phyloP scores from a whole-genome alignment of 2,329 filamentous ascomycete genomes.

The Lachnellula subtilissima region DNA sequence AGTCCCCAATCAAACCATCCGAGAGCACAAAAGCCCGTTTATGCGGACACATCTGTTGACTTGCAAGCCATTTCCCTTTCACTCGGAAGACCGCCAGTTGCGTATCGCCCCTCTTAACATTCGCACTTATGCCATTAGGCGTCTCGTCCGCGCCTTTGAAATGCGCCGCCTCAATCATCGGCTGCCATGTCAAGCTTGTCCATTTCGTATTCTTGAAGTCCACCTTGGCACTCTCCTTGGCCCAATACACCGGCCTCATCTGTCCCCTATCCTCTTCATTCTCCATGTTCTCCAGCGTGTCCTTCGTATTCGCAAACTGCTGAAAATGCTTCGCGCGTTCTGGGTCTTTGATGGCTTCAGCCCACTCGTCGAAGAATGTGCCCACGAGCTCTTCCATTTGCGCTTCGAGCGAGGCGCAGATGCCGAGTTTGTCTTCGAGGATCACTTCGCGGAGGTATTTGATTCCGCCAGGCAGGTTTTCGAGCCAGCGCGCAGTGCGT shows the following conservation, averaged over 20 bases:
- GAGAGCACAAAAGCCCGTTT: slow-evolving; percentile 86
- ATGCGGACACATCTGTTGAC: slow-evolving; percentile 93
- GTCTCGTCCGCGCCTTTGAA: slow-evolving; percentile 60
- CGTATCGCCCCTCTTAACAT: slow-evolving; percentile 81
- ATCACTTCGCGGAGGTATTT: slow-evolving; percentile 78
- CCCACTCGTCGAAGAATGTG: slow-evolving; percentile 89
- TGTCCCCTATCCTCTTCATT: slow-evolving; percentile 68
- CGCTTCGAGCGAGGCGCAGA: slow-evolving; percentile 75
- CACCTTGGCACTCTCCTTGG: slow-evolving; percentile 58
- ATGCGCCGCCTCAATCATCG: slow-evolving; percentile 64
- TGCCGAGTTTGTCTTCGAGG: slow-evolving; percentile 79
- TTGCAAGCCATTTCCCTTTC: slow-evolving; percentile 73
- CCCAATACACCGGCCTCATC: slow-evolving; percentile 71
- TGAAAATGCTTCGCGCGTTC: slow-evolving; percentile 64
- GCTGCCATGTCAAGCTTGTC: slow-evolving; percentile 68
- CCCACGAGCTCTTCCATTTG: slow-evolving; percentile 85
- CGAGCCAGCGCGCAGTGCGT: slow-evolving; percentile 83
- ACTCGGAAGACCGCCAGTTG: slow-evolving; percentile 86
- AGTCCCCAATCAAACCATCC: slow-evolving; percentile 70
- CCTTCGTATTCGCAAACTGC: slow-evolving; percentile 79
- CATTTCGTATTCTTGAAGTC: slow-evolving; percentile 71
- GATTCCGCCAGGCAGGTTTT: slow-evolving; percentile 77
- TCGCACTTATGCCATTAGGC: slow-evolving; percentile 69
- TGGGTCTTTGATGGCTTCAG: slow-evolving; percentile 69
- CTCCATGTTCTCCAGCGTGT: slow-evolving; percentile 66